Base-by-base conservation (phyloP, 148 eudicot species). In the Camellia granthamiana region DNA sequence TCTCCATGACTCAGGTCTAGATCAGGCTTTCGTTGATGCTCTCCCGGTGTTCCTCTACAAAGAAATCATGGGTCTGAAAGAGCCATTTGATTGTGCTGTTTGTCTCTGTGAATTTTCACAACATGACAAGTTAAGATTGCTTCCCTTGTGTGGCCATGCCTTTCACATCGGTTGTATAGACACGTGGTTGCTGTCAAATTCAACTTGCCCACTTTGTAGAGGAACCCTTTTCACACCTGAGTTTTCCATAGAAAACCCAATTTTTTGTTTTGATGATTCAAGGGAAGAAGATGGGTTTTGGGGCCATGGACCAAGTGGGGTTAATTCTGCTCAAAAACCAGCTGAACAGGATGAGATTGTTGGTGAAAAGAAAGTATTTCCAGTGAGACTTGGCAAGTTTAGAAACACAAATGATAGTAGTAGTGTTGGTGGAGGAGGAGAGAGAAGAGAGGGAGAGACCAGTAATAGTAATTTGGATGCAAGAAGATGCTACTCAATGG, bases 401-500 rank as follows among this genome's bases (percentile, higher is more conserved):
- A 88, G 80, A 76, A 89, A 84, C 79, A 84, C 94, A 67, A 89
- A 83, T 80, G 63, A 75, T 76, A 79, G 72, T 60, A 82, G 47
- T 63, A 52, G 67, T 73, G 82, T 58, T 41, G 65, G 38, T 19
- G 83, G 49, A 73, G 60, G 41, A 49, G 85, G 69, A 54, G 84
- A 74, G 55, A 81, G 51, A 61, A 88, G 87, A 70, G 86, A 86
- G 58, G 97, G 94, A 56, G 97, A 95, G 80, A 88, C 92, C 13
- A 95, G 98, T 68, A 91, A 90, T 70, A 89, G 97, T 51, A 87
- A 81, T 80, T 84, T 93, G 81, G 99, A 92, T 88, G 92, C 91
- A 73, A 90, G 99, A 84, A 90, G 99, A 78, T 95, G 99, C 84
- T 95, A 72, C 44, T 95, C 99, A 66, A 90, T 95, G 99, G 99